These are phyloP conservation scores for Elsinoe fawcettii DNA, from an alignment of 2,329 filamentous ascomycete genomes.

Conservation along the genomic window DNA sequence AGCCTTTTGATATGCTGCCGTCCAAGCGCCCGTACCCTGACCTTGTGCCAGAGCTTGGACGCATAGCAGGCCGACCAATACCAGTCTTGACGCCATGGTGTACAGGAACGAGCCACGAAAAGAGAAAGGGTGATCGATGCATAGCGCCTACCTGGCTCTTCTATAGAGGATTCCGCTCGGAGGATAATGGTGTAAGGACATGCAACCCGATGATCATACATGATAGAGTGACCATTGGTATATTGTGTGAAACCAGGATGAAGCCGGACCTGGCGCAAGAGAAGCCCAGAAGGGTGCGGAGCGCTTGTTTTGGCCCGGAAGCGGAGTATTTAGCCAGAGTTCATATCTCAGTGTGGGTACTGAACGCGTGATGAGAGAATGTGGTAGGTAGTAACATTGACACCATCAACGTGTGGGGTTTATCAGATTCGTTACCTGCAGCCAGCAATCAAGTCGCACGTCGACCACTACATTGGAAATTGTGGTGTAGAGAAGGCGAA, in stretches of 20 bases:
- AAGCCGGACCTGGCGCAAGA: neutral
- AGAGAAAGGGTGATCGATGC: neutral
- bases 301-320: neutral
- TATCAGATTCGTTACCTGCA: no score
- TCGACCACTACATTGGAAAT: no score
- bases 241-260: neutral
- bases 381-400: no score
- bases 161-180: neutral
- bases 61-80: neutral
- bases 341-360: no score
- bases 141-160: neutral
- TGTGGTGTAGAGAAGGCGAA: no score
- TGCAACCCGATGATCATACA: neutral
- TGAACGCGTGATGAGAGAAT: no score
- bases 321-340: neutral
- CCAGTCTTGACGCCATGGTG: neutral
- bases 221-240: neutral
- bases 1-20: constrained; percentile 66
- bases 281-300: neutral
- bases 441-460: no score
- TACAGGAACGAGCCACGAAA: neutral
- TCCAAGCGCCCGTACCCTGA: constrained; percentile 67
- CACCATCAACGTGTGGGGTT: no score
- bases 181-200: neutral
- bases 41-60: constrained; percentile 38